phyloP scores from a whole-genome alignment of 306 rosid genomes.

The Dalbergia oliveri region DNA sequence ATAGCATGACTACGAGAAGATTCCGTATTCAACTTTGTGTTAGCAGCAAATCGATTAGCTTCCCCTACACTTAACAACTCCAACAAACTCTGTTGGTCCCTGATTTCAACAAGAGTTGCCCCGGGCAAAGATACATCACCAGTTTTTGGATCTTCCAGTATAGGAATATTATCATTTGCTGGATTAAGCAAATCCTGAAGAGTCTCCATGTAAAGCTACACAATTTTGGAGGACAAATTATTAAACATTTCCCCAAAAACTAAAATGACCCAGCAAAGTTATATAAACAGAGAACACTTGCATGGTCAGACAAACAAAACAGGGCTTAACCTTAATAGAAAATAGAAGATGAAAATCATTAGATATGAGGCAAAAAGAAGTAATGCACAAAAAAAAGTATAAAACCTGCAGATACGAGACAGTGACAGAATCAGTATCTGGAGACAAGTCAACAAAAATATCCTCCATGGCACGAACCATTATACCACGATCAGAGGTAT shows the following conservation, averaged over 20 bases:
- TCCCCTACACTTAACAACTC: slow-evolving; percentile 93
- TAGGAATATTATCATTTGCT: slow-evolving; percentile 83
- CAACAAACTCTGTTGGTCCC: slow-evolving; percentile 74
- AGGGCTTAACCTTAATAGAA: background rate
- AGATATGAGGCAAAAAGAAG: slow-evolving; percentile 32
- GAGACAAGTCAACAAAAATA: slow-evolving; percentile 78
- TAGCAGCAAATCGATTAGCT: slow-evolving; percentile 89
- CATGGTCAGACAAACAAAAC: slow-evolving; percentile 38
- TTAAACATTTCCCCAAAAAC: slow-evolving; percentile 19
- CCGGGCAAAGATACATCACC: slow-evolving; percentile 90
- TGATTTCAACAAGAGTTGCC: slow-evolving; percentile 89
- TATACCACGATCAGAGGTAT: slow-evolving; percentile 87
- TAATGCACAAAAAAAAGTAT: slow-evolving; percentile 16
- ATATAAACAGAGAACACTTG: slow-evolving; percentile 36
- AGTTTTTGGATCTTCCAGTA: slow-evolving; percentile 92
- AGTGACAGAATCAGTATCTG: slow-evolving; percentile 74
- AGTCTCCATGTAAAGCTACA: slow-evolving; percentile 96
- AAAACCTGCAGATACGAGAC: slow-evolving; percentile 90
- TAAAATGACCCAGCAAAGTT: slow-evolving; percentile 33
- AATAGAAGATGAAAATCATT: slow-evolving; percentile 31
- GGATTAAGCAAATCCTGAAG: slow-evolving; percentile 95
- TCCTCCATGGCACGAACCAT: slow-evolving; percentile 99
- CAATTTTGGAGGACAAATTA: slow-evolving; percentile 35
- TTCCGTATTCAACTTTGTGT: slow-evolving; percentile 93
- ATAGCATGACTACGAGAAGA: slow-evolving; percentile 98